Base-by-base conservation (phyloP, 495 filamentous ascomycete species). In the Cetradonia linearis region DNA sequence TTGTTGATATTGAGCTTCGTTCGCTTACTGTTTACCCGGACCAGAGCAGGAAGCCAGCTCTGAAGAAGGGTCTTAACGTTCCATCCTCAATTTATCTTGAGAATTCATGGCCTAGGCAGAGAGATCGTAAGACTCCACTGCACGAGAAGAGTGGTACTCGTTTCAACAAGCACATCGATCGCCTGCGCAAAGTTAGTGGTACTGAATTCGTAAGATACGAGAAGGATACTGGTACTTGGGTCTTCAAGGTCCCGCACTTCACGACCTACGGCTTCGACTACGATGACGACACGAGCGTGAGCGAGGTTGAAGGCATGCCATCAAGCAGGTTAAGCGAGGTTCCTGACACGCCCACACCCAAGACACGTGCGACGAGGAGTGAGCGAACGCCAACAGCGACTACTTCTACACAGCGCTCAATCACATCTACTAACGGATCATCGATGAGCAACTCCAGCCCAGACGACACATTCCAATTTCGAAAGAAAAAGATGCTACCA, bases 201-300 rank as follows among this genome's bases (percentile, higher is more conserved):
- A 95, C 93, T 8, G 81, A 83, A 37, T 96, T 95, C 63, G 74
- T 89, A 52, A 75, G 78, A 61, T 98, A 96, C 70, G 79, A 92
- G 44, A 74, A 69, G 42, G 79, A 86, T 23, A 88, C 82, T 34
- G 93, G 93, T 56, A 81, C 86, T 28, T 98, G 93, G 93, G 79
- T 81, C 8, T 98, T 98, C 75, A 84, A 76, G 23, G 93, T 98
- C 42, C 83, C 89, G 61, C 93, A 98, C 72, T 98, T 91, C 72
- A 96, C 90, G 18, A 95, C 90, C 10, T 98, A 98, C 70, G 90
- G 85, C n/a, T 77, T 96, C 54, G 86, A 90, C 63, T 88, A 93
- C 63, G 87, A 91, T 47, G 87, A 89, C 36, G 87, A 89, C 38
- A 80, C 83, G 18, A 81, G 80, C 53, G 74, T 83, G 18, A 81